These are phyloP conservation scores for Rhodotorula paludigena DNA, from an alignment of 768 basidiomycete genomes.

Conservation along the genomic window DNA sequence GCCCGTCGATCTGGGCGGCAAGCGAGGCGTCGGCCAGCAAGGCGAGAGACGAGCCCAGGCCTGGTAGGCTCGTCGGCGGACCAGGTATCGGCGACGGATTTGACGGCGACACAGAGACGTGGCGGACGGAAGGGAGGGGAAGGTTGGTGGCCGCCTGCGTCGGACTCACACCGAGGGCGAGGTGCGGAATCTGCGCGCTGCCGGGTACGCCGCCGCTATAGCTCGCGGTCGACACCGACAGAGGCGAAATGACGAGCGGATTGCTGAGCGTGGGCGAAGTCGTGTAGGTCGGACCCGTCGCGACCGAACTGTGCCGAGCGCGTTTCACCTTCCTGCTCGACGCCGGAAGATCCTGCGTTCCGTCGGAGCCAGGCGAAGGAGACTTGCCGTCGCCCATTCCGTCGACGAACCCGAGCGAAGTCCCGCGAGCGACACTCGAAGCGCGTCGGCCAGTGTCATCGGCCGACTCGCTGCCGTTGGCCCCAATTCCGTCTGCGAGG, in stretches of 20 bases:
- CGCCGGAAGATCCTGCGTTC: too few species aligned
- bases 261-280: background rate
- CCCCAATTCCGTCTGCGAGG: slow-evolving; percentile 10
- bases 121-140: background rate
- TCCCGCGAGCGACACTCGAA: background rate
- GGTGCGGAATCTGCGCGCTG: background rate
- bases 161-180: background rate
- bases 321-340: background rate
- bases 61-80: background rate
- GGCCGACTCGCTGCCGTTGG: background rate
- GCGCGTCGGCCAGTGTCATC: background rate
- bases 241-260: background rate
- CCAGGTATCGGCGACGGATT: slow-evolving; percentile 6
- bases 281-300: background rate
- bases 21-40: slow-evolving; percentile 33
- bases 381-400: background rate
- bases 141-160: background rate
- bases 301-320: background rate
- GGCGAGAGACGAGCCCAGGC: slow-evolving; percentile 9
- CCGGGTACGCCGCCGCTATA: background rate
- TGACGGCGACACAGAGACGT: background rate
- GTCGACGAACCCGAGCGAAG: background rate
- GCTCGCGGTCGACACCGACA: background rate
- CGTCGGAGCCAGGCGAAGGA: background rate
- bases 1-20: slow-evolving; percentile 32